Base-by-base conservation (phyloP, 2,329 filamentous ascomycete species). In the Alternaria tenuissima region DNA sequence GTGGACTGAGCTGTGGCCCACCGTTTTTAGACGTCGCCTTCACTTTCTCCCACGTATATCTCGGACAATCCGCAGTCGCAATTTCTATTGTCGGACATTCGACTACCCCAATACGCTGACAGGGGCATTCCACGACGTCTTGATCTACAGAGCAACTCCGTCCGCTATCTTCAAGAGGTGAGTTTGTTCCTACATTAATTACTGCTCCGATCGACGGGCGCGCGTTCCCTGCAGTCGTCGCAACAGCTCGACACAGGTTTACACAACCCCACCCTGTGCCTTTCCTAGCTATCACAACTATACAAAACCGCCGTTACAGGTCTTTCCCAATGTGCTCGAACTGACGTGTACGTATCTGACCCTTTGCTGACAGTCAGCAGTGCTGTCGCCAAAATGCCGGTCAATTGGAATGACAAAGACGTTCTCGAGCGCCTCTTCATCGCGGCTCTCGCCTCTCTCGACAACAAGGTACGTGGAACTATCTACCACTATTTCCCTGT, bases 341-440 rank as follows among this genome's bases (percentile, higher is more conserved):
- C 11, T 8, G 9, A 14, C 46, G 11, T 28, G 9, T 3, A 5
- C n/a, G 7, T 32, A 2, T 4, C 32, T 30, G 22, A 18, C n/a
- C 2, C 11, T 28, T 7, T 7, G 42, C 54, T 49, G 44, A 54
- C 44, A 26, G 18, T 5, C 1, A 1, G 14, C 16, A 56, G 43
- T 20, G 16, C 16, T 41, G 24, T 12, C 18, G 6, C 48, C 49
- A 66, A 36, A 4, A 78, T 79, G 76, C 38, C 70, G 0, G 75
- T 79, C 61, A 71, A 80, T 48, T 81, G 79, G 79, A 62, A 76
- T 34, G 66, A 73, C 44, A 64, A 68, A 3, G 76, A 76, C 8
- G 72, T 70, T 9, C 73, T 75, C 57, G 76, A 81, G 64, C 76
- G 80, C 18, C 69, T 82, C 0, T 70, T 82, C n/a, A 77, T 79